These are phyloP conservation scores for Candida glucosophila DNA, from an alignment of 1,139 yeast species.

Conservation along the genomic window DNA sequence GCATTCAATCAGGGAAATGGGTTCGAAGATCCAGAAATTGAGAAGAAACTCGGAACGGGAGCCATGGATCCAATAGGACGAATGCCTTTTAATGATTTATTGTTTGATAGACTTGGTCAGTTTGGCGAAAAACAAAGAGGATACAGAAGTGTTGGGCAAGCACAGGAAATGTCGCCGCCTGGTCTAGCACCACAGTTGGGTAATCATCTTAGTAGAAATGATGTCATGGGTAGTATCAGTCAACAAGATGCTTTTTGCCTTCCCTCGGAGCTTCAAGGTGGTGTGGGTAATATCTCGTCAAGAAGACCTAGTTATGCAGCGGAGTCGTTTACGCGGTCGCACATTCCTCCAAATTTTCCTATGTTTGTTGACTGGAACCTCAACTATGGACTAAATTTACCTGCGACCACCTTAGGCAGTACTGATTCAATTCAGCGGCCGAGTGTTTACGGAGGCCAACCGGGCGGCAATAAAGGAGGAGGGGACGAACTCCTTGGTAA, in stretches of 20 bases:
- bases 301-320: conserved; percentile 63
- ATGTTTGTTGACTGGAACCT: conserved; percentile 2
- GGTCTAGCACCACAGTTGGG: not conserved
- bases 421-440: no score
- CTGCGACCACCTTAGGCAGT: conserved; percentile 1
- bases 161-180: conserved; percentile 1
- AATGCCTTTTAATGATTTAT: not conserved
- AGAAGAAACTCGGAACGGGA: no score
- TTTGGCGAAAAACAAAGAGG: conserved; percentile 1
- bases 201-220: no score
- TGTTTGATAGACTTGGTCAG: not conserved
- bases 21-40: no score
- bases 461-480: conserved; percentile 1
- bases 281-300: conserved; percentile 50
- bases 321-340: conserved; percentile 41
- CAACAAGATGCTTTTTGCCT: conserved; percentile 29
- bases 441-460: not conserved
- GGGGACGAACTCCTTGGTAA: no score
- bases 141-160: not conserved
- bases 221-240: no score
- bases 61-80: no score
- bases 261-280: conserved; percentile 57
- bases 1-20: conserved; percentile 1
- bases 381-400: conserved; percentile 1
- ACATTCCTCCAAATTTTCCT: conserved; percentile 2